Evolutionary conservation across 106 monocot genomes (phyloP), one percentile per base, ranked within the genome.

Genomic region (Platanthera guangdongensis): DNA sequence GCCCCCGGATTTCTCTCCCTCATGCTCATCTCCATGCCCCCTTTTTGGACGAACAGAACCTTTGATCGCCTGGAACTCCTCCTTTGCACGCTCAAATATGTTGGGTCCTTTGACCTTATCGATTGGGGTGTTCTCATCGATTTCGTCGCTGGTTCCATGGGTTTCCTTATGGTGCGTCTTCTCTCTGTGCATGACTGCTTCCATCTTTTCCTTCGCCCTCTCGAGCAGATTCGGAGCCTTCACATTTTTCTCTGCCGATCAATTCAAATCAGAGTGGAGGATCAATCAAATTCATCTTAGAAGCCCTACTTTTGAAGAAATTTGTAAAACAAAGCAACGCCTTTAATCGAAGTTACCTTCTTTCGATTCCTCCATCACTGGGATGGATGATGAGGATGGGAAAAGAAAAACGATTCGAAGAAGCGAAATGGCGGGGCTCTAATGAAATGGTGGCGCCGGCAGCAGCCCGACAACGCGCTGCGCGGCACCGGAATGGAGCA

Each of bases 1-100:
- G 0, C 79, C 82, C 32, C 63, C 79, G 51, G 76, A 55, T 28
- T 80, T 75, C 69, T 74, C 74, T 14, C 18, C 28, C 6, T 25
- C 72, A 18, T 22, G 47, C 3, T 84, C 50, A 32, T 78, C 30
- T 15, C 79, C 76, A 13, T 51, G 49, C 14, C 73, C 77, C 21
- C 88, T 86, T 57, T 87, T 88, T 19, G 91, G 87, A 83, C 85
- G 87, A 55, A 94, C 77, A 2, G 91, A 55, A 69, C 86, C 87
- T 4, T 89, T 81, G 69, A 94, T 70, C 47, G 94, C 94, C 73
- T 94, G 89, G 3, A 94, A 84, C 75, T 92, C 95, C 79, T 95
- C 95, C 76, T 95, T 95, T 71, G 90, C 95, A 57, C 95, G 75
- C 57, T 88, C 87, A n/a, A 95, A 82, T 46, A 95, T 50, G 76